Conservation (phyloP, 2,329 filamentous ascomycete genomes). For the Chaetomiaceae sp. region DNA sequence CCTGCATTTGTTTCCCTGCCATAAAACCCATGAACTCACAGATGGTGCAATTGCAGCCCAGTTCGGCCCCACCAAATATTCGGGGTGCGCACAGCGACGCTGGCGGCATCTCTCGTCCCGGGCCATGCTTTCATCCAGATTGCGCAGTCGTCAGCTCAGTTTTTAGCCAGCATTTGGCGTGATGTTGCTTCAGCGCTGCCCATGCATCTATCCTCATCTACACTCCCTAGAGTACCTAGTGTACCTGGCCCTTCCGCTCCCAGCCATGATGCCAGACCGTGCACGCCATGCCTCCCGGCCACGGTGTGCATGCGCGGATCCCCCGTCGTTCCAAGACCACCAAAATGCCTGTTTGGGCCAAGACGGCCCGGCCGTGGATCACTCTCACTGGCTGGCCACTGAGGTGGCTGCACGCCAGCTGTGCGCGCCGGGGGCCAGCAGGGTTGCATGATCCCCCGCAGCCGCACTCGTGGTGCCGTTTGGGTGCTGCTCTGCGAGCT, state of each 20-base stretch:
- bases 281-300: not conserved
- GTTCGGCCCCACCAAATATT: too few species aligned
- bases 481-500: constrained; percentile 11
- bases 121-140: constrained; percentile 22
- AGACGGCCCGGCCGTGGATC: not conserved
- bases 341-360: constrained; percentile 4
- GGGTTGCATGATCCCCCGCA: constrained; percentile 9
- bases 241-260: too few species aligned
- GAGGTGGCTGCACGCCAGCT: constrained; percentile 11
- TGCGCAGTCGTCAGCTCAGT: constrained; percentile 19
- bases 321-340: constrained; percentile 3
- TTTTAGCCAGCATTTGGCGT: constrained; percentile 15
- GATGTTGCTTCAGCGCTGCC: not conserved
- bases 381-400: not conserved
- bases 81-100: not conserved
- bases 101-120: not conserved
- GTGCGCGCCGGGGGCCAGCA: not conserved
- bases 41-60: too few species aligned
- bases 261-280: too few species aligned
- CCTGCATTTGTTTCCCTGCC: too few species aligned
- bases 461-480: constrained; percentile 9
- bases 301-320: not conserved
- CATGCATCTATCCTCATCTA: not conserved
- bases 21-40: too few species aligned
- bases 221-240: too few species aligned